phyloP scores from a whole-genome alignment of 1,139 yeast genomes.

The Debaryomycetaceae sp. region DNA sequence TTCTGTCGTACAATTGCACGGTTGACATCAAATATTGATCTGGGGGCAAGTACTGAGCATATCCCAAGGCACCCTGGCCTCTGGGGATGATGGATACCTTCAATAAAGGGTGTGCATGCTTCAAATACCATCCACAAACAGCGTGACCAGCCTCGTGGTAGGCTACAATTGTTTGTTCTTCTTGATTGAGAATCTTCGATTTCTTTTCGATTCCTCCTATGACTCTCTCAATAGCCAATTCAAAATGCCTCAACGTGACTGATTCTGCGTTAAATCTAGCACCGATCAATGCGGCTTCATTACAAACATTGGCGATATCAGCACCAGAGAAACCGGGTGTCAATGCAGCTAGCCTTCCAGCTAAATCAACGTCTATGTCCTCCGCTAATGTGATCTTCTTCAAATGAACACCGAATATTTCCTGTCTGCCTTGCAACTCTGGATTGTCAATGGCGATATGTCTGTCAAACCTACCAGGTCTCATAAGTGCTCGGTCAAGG shows the following conservation, averaged over 20 bases:
- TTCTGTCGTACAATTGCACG: conserved; percentile 65
- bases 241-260: conserved; percentile 64
- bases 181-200: conserved; percentile 62
- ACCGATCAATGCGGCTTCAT: conserved; percentile 80
- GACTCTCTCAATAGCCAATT: conserved; percentile 78
- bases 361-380: conserved; percentile 51
- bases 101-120: conserved; percentile 70
- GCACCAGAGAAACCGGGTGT: conserved; percentile 89
- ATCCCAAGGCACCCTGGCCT: conserved; percentile 82
- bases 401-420: conserved; percentile 68
- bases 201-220: conserved; percentile 79
- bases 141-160: conserved; percentile 87
- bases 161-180: conserved; percentile 73
- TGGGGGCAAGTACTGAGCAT: conserved; percentile 79
- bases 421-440: conserved; percentile 75
- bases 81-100: conserved; percentile 82
- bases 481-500: conserved; percentile 68
- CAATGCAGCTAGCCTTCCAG: conserved; percentile 71
- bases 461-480: conserved; percentile 86
- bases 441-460: conserved; percentile 73
- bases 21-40: conserved; percentile 67
- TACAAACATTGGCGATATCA: conserved; percentile 79
- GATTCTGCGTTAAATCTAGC: conserved; percentile 60
- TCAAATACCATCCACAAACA: conserved; percentile 71
- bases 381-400: conserved; percentile 46